phyloP scores from a whole-genome alignment of 1,139 yeast genomes.

The Yamadazyma diddensiae region DNA sequence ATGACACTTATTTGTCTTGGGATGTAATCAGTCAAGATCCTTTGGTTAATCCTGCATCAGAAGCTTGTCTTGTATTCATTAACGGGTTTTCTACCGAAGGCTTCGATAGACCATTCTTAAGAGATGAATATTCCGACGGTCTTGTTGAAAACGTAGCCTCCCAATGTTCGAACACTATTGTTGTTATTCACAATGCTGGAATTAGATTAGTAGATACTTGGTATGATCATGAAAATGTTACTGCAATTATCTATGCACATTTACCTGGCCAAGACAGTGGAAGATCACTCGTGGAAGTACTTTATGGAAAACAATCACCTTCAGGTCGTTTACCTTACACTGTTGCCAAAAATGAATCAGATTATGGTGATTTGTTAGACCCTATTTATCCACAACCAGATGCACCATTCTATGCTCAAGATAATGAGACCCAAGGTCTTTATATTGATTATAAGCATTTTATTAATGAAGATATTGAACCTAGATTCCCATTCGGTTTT shows the following conservation, averaged over 20 bases:
- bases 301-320: slow-evolving; percentile 57
- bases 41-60: slow-evolving; percentile 46
- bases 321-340: slow-evolving; percentile 63
- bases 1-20: slow-evolving; percentile 40
- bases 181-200: slow-evolving; percentile 36
- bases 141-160: slow-evolving; percentile 47
- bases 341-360: slow-evolving; percentile 51
- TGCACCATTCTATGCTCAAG: slow-evolving; percentile 37
- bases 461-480: slow-evolving; percentile 52
- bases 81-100: slow-evolving; percentile 53
- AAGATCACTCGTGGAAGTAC: slow-evolving; percentile 35
- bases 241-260: slow-evolving; percentile 52
- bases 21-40: slow-evolving; percentile 40
- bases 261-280: slow-evolving; percentile 57
- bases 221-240: slow-evolving; percentile 55
- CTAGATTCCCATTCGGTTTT: slow-evolving; percentile 17
- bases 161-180: slow-evolving; percentile 43
- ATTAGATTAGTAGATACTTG: slow-evolving; percentile 54
- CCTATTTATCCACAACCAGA: slow-evolving; percentile 28
- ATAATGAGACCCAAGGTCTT: slow-evolving; percentile 45
- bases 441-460: slow-evolving; percentile 54
- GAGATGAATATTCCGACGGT: slow-evolving; percentile 55
- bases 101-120: slow-evolving; percentile 57
- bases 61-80: slow-evolving; percentile 50
- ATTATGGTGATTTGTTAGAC: slow-evolving; percentile 48